Evolutionary conservation across 495 filamentous ascomycete genomes (phyloP), one percentile per base, ranked within the genome.

Genomic region (Trichoderma reesei): DNA sequence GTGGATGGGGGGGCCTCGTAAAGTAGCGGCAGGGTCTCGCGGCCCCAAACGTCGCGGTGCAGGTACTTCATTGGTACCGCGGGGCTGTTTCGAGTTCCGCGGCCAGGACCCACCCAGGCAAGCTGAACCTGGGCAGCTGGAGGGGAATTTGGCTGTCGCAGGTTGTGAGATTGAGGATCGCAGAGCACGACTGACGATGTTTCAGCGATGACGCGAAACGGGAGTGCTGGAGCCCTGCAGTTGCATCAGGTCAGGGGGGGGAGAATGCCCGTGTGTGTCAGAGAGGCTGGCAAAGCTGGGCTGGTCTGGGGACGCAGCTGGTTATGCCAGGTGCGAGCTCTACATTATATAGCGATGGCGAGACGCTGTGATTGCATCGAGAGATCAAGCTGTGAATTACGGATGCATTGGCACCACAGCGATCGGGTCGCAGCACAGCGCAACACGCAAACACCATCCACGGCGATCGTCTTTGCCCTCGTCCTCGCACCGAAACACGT

Each of bases 171-270:
- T 33, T 16, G 18, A 14, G 20, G 26, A 33, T 11, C 51, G 51
- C 14, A 36, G 9, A 11, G 34, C 51, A 56, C 20, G 26, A 34
- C 26, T 20, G 20, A 36, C 7, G 20, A 8, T 13, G 51, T 56
- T 56, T 56, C 51, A 56, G 51, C 51, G 26, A 33, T 33, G 51
- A 56, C 51, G 11, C 51, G 51, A 56, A 56, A 56, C 51, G 34
- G 9, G 11, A 10, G 13, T 56, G 26, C 26, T 3, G 20, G 51
- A 34, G 51, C 51, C 31, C 34, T 56, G 51, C 51, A 26, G 26
- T 26, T 26, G 26, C 26, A 26, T 26, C 26, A 26, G 26, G 33
- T 33, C 18, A 56, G 31, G 51, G 51, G 18, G 1, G 18, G 41
- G 5, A 16, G n/a, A n/a, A 34, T 10, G 51, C 26, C 51, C 51